These are phyloP conservation scores for Ceratonia siliqua DNA, from an alignment of 306 rosid genomes.

Conservation along the genomic window DNA sequence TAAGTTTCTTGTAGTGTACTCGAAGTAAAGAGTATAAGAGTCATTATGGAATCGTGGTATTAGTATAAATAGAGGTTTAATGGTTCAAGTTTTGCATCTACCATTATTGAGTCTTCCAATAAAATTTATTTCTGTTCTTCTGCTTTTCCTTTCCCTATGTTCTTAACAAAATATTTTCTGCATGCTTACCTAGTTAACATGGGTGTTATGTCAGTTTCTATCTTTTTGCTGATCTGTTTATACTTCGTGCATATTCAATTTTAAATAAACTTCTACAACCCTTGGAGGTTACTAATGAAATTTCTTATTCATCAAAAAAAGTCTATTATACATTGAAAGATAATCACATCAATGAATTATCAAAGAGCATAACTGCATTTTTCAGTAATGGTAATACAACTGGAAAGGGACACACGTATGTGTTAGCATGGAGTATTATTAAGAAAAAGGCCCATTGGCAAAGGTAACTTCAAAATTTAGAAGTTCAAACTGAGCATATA, in stretches of 20 bases:
- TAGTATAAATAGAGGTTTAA: no score
- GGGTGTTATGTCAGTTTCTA: background rate
- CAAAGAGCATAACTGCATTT: background rate
- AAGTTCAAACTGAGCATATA: background rate
- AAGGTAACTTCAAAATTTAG: background rate
- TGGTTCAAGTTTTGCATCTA: no score
- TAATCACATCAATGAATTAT: background rate
- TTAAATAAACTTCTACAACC: background rate
- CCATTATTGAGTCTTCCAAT: no score
- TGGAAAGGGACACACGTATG: background rate
- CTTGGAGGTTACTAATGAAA: background rate
- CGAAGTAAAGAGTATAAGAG: no score
- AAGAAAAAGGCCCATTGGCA: background rate
- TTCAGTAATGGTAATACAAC: background rate
- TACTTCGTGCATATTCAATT: background rate
- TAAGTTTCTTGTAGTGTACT: no score
- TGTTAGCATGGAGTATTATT: background rate
- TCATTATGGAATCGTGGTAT: no score
- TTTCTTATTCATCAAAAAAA: background rate
- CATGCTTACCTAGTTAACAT: background rate
- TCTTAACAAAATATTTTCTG: background rate
- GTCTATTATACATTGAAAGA: background rate
- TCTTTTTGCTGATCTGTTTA: background rate
- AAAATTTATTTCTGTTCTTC: no score
- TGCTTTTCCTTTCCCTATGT: no score